These are phyloP conservation scores for Grammothele lineata DNA, from an alignment of 768 basidiomycete species.

Conservation along the genomic window DNA sequence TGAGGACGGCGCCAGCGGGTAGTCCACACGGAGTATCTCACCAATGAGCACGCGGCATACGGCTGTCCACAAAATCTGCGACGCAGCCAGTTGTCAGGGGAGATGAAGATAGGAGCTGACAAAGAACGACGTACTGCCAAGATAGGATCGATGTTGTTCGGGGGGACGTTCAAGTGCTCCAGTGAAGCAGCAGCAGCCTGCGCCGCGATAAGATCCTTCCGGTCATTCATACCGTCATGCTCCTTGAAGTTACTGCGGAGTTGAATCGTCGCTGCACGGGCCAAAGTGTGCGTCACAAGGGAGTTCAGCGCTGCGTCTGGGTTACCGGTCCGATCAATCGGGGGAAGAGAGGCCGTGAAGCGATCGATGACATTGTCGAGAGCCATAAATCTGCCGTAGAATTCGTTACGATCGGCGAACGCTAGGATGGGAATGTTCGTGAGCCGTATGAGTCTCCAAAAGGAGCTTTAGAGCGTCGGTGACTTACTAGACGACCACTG, in stretches of 20 bases:
- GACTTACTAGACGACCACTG: constrained; percentile 28
- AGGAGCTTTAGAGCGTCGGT: background rate
- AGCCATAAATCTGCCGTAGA: constrained; percentile 12
- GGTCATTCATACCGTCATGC: constrained; percentile 23
- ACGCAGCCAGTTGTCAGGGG: background rate
- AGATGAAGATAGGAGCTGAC: background rate
- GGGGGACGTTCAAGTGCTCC: constrained; percentile 5
- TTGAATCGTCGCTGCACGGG: constrained; percentile 47
- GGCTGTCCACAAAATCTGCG: constrained; percentile 18
- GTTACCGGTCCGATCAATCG: constrained; percentile 8
- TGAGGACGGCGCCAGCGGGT: constrained; percentile 8
- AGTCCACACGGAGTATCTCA: constrained; percentile 13
- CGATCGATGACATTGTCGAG: constrained; percentile 21
- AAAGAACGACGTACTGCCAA: constrained; percentile 13
- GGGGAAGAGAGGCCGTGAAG: constrained; percentile 18
- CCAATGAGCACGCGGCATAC: constrained; percentile 16
- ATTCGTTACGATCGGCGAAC: constrained; percentile 7
- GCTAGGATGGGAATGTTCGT: background rate
- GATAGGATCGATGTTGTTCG: constrained; percentile 13
- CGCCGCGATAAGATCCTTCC: constrained; percentile 20
- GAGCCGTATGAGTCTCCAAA: background rate
- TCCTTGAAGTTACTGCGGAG: constrained; percentile 47
- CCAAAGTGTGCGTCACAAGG: constrained; percentile 44
- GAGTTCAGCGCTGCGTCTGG: constrained; percentile 6
- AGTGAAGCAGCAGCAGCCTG: constrained; percentile 5